A percentile compares a stretch with the other conserved stretches of the same genome.
Evolutionary conservation across 1,139 yeast genomes (phyloP).

Genomic region (Oligophagozyma castellii): DNA sequence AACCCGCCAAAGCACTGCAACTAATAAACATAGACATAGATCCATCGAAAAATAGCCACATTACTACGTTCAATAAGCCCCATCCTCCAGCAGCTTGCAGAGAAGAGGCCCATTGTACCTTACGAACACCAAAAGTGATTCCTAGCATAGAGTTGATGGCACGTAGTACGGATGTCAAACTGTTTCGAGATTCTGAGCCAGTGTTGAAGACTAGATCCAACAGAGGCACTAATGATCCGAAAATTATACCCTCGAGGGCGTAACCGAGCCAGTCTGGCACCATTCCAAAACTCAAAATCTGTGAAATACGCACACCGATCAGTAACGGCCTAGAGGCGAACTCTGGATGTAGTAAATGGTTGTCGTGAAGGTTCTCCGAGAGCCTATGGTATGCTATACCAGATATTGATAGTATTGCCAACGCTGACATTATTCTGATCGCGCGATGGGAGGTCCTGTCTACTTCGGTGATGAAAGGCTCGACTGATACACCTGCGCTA

Average conservation of each 20-base stretch:
- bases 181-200: neutral
- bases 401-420: slow-evolving; percentile 29
- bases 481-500: neutral
- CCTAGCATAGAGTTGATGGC: slow-evolving; percentile 70
- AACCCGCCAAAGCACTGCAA: slow-evolving; percentile 31
- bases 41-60: slow-evolving; percentile 74
- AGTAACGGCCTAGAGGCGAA: slow-evolving; percentile 25
- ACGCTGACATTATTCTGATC: slow-evolving; percentile 9
- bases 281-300: slow-evolving; percentile 9
- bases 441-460: slow-evolving; percentile 3
- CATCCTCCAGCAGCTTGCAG: slow-evolving; percentile 65
- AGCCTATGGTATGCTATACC: slow-evolving; percentile 40
- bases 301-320: slow-evolving; percentile 18
- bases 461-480: slow-evolving; percentile 1
- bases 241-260: slow-evolving; percentile 44
- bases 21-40: slow-evolving; percentile 51
- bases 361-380: slow-evolving; percentile 37
- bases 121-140: slow-evolving; percentile 68
- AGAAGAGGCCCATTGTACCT: slow-evolving; percentile 66
- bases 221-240: slow-evolving; percentile 52
- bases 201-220: slow-evolving; percentile 30
- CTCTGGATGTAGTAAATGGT: slow-evolving; percentile 30
- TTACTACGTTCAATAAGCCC: slow-evolving; percentile 60
- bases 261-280: slow-evolving; percentile 27
- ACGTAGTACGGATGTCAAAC: slow-evolving; percentile 36